Evolutionary conservation across 139 green algal genomes (phyloP).

Genomic region (Auxenochlorella protothecoides): DNA sequence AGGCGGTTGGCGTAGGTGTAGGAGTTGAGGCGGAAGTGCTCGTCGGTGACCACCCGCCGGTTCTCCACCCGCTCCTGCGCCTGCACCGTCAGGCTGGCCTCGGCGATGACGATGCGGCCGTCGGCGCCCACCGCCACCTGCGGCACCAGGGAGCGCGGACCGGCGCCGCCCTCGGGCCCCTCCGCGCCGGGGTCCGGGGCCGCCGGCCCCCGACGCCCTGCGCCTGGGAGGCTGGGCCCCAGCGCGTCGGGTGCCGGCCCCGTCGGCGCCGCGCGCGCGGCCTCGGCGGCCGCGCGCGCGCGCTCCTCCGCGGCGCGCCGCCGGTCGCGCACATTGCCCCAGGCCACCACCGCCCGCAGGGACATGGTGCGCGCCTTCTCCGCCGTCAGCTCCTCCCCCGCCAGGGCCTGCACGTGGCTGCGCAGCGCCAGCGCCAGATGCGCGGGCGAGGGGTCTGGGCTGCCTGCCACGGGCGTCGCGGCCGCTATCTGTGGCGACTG

Average conservation of each 20-base stretch:
- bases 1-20: constrained; percentile 37
- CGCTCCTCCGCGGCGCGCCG: not conserved
- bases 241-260: too few species aligned
- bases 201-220: too few species aligned
- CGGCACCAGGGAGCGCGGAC: constrained; percentile 3
- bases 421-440: too few species aligned
- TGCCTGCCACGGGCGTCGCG: too few species aligned
- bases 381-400: too few species aligned
- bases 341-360: not conserved
- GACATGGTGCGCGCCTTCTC: not conserved
- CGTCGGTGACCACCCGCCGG: constrained; percentile 23
- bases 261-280: not conserved
- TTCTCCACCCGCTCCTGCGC: constrained; percentile 30
- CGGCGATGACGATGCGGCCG: constrained; percentile 43
- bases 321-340: not conserved
- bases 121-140: constrained; percentile 36
- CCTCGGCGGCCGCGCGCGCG: not conserved
- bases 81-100: constrained; percentile 36
- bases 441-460: too few species aligned
- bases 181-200: not conserved
- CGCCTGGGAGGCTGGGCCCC: too few species aligned
- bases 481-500: too few species aligned
- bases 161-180: not conserved
- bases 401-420: too few species aligned
- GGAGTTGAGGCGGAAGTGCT: constrained; percentile 26